Conservation (phyloP, 2,329 filamentous ascomycete species). For the Pseudocercospora fuligena region DNA sequence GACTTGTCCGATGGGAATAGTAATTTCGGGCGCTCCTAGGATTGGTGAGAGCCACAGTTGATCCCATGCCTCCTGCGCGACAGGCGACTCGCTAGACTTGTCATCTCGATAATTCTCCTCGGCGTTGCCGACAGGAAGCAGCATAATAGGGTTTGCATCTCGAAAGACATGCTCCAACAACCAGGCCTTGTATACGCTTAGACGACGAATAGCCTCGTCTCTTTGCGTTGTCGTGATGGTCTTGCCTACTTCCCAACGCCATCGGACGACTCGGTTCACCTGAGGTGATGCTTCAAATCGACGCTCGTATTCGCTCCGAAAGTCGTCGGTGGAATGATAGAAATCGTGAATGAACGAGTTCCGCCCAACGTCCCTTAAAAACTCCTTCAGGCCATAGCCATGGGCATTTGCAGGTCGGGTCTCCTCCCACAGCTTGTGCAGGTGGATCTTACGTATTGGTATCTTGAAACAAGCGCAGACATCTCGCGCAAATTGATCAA, state of each 20-base stretch:
- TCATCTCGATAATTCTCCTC: slow-evolving; percentile 12
- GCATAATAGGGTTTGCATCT: slow-evolving; percentile 1
- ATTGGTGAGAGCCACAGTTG: slow-evolving; percentile 15
- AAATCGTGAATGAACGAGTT: slow-evolving; percentile 18
- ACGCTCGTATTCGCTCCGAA: neutral
- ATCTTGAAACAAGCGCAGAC: neutral
- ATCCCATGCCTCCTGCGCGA: slow-evolving; percentile 9
- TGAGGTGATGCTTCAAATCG: neutral
- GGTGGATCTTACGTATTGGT: neutral
- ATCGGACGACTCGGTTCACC: slow-evolving; percentile 7
- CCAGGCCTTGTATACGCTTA: slow-evolving; percentile 13
- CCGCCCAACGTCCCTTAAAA: neutral
- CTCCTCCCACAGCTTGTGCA: neutral
- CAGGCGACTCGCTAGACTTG: neutral
- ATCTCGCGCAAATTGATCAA: neutral
- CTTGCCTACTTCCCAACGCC: slow-evolving; percentile 7
- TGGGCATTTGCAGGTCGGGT: neutral
- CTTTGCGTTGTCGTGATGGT: neutral
- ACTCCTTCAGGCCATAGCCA: neutral
- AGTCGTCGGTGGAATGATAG: slow-evolving; percentile 1
- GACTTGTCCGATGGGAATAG: slow-evolving; percentile 16
- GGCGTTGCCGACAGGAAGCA: slow-evolving; percentile 1
- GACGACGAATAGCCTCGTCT: neutral
- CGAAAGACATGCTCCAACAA: neutral
- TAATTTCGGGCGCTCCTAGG: slow-evolving; percentile 5